Evolutionary conservation across 208 protist species (phyloP).

Genomic region (Crithidia thermophila): DNA sequence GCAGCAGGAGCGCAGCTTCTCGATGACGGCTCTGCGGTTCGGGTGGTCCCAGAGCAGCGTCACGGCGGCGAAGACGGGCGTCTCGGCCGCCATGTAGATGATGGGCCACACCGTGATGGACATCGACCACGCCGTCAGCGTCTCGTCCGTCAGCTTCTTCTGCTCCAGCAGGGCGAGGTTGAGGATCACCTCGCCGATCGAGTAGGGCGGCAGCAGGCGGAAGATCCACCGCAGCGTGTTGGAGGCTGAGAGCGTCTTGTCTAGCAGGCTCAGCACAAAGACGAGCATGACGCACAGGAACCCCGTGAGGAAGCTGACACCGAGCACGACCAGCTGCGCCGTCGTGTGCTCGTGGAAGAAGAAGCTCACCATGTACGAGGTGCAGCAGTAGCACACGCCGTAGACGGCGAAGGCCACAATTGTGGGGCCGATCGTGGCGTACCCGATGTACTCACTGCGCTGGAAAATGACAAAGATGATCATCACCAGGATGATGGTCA

Average conservation of each 20-base stretch:
- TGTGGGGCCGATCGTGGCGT: constrained; percentile 34
- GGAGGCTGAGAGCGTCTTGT: constrained; percentile 31
- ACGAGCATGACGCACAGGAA: constrained; percentile 60
- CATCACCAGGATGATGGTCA: constrained; percentile 43
- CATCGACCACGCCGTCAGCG: constrained; percentile 37
- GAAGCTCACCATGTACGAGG: constrained; percentile 62
- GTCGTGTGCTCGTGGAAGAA: constrained; percentile 57
- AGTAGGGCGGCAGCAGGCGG: constrained; percentile 57
- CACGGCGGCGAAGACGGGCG: constrained; percentile 41
- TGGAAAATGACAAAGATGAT: constrained; percentile 51
- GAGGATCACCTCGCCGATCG: constrained; percentile 65
- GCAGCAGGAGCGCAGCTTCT: constrained; percentile 8
- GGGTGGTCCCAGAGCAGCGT: constrained; percentile 61
- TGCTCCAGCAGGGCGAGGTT: constrained; percentile 46
- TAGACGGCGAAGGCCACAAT: constrained; percentile 48
- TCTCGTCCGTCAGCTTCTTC: constrained; percentile 9
- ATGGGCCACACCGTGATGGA: constrained; percentile 29
- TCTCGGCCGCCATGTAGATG: constrained; percentile 61
- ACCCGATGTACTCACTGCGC: constrained; percentile 51
- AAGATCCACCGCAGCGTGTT: constrained; percentile 50
- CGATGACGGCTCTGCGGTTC: constrained; percentile 25
- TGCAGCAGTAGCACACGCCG: constrained; percentile 39
- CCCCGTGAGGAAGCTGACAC: constrained; percentile 62
- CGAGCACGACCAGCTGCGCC: constrained; percentile 55
- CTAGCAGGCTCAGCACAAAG: constrained; percentile 46